phyloP scores from a whole-genome alignment of 805 yeast genomes.

The Saturnispora gosingensis region DNA sequence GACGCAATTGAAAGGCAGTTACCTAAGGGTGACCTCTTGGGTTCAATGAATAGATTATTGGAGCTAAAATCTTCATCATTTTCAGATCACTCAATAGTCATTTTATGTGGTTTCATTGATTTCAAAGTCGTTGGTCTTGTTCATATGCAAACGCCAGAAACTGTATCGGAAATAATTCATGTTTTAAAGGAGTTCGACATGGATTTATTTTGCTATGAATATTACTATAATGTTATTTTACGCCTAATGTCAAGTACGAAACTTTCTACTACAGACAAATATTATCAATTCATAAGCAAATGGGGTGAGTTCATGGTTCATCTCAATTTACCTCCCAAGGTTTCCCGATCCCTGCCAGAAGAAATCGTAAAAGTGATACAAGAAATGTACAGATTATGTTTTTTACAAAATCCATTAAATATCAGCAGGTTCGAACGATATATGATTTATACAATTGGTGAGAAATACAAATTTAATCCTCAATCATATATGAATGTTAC shows the following conservation, averaged over 20 bases:
- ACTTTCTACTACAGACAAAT: not conserved
- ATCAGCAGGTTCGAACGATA: not conserved
- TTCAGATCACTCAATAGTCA: not conserved
- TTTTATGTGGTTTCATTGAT: not conserved
- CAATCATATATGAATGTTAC: not conserved
- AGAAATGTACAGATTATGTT: not conserved
- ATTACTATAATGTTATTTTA: not conserved
- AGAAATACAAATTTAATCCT: not conserved
- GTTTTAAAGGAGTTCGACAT: not conserved
- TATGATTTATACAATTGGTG: not conserved
- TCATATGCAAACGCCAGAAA: not conserved
- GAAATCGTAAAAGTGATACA: not conserved
- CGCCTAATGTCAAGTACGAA: not conserved
- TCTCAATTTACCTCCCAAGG: not conserved
- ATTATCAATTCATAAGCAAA: not conserved
- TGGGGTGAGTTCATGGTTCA: not conserved
- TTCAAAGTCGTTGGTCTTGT: not conserved
- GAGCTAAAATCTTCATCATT: not conserved
- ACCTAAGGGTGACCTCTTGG: not conserved
- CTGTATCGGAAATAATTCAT: not conserved
- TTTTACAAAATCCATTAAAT: not conserved
- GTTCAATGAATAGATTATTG: not conserved
- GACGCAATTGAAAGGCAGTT: not conserved
- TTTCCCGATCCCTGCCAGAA: not conserved
- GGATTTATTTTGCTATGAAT: not conserved